phyloP scores from a whole-genome alignment of 352 stramenopile species.

The Aphanomyces astaci region DNA sequence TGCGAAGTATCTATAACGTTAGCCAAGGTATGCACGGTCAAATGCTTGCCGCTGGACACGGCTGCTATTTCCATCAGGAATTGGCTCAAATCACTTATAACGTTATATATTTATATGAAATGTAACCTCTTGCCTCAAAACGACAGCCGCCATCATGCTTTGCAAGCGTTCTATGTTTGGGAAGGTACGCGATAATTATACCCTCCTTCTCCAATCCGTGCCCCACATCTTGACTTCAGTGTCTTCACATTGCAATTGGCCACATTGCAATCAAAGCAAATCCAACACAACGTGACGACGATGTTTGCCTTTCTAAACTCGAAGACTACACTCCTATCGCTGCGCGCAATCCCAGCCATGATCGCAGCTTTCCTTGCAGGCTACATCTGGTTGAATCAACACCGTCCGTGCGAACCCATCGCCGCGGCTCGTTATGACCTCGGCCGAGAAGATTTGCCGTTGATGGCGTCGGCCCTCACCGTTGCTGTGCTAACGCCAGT shows the following conservation, averaged over 20 bases:
- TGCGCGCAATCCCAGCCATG: background rate
- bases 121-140: no score
- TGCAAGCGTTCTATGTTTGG: background rate
- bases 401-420: background rate
- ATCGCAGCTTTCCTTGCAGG: background rate
- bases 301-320: background rate
- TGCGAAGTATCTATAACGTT: no score
- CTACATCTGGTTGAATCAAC: background rate
- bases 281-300: no score
- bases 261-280: no score
- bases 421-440: background rate
- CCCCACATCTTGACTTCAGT: no score
- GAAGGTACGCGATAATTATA: no score
- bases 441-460: background rate
- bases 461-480: background rate
- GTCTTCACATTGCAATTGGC: no score
- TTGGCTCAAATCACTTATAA: no score
- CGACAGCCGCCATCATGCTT: background rate
- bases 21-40: no score
- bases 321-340: background rate
- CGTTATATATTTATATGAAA: background rate
- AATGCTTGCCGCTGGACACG: no score
- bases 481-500: background rate
- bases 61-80: no score
- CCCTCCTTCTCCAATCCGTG: no score